phyloP scores from a whole-genome alignment of 2,329 filamentous ascomycete genomes.

The Diaporthe batatas region DNA sequence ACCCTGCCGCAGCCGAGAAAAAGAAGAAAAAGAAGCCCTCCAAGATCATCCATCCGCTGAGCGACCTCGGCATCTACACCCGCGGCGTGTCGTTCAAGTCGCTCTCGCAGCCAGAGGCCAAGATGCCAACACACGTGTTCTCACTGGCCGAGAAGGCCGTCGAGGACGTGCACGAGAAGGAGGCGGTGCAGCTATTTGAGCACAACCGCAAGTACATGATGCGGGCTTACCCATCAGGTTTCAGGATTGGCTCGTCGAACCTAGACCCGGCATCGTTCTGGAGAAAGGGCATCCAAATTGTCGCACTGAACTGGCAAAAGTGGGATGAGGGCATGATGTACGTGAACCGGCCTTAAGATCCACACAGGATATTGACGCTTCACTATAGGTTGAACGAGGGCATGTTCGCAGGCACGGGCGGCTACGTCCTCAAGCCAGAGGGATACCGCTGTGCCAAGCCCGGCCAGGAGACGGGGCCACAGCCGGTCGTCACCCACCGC shows the following conservation, averaged over 20 bases:
- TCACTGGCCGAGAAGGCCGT: conserved; percentile 75
- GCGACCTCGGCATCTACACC: conserved; percentile 84
- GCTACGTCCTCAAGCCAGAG: conserved; percentile 87
- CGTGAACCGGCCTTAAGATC: background rate
- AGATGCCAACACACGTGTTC: conserved; percentile 78
- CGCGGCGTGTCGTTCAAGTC: conserved; percentile 85
- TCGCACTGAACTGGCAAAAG: conserved; percentile 94
- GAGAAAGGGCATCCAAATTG: conserved; percentile 90
- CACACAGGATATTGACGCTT: background rate
- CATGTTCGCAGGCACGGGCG: conserved; percentile 88
- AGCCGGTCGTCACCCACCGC: conserved; percentile 62
- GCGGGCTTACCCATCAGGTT: conserved; percentile 88
- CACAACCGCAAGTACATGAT: conserved; percentile 88
- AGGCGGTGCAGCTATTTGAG: conserved; percentile 71
- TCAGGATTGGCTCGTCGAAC: conserved; percentile 87
- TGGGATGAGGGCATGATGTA: conserved; percentile 92
- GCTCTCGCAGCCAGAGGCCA: conserved; percentile 78
- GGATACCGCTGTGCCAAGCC: conserved; percentile 57
- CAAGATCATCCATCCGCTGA: conserved; percentile 80
- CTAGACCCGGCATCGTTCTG: conserved; percentile 88
- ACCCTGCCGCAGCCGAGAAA: conserved; percentile 58
- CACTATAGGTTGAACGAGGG: conserved; percentile 77
- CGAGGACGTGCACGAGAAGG: conserved; percentile 68
- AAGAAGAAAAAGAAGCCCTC: conserved; percentile 63
- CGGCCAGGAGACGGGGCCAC: conserved; percentile 50